Evolutionary conservation across 305 asterid species (phyloP), one percentile per base, ranked within the genome.

Genomic region (Stenogyne calaminthoides): DNA sequence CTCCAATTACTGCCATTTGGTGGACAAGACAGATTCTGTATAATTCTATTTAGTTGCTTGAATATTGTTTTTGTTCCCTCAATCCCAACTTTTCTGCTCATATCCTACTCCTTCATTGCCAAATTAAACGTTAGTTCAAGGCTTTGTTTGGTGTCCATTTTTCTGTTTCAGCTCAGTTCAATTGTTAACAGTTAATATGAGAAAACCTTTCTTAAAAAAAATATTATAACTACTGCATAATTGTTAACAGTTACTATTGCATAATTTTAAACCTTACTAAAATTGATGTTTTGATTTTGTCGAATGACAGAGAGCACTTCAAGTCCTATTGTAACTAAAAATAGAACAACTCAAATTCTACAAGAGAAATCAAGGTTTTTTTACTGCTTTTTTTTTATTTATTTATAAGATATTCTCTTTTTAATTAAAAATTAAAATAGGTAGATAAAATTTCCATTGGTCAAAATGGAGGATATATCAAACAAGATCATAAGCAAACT

Each of bases 11-110:
- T 63, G 55, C 47, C 80, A 36, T n/a, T 32, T 7, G 62, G 36
- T 44, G 14, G 61, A 42, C 6, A 47, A 54, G 67, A 80, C 74
- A 60, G 71, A 27, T 66, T 64, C 71, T 73, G 71, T 79, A 73
- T 11, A 56, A 69, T 60, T 69, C 7, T 42, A 22, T 71, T 74
- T 16, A 52, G 61, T 58, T 62, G 60, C 61, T 47, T 29, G 22
- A 44, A 12, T 16, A 15, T 32, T 47, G 27, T 57, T 27, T 18
- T 34, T 40, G 27, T 42, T 22, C 55, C 12, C 44, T 64, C 44
- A 64, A 66, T 80, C 22, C 49, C 32, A 67, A n/a, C 3, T 32
- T 19, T 59, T 16, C 36, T 44, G 11, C 67, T 25, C 27, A 14
- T 64, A 44, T 44, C 16, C n/a, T n/a, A n/a, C n/a, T n/a, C n/a